These are phyloP conservation scores for Linnemannia elongata DNA, from an alignment of 192 early-diverging fungal genomes.

Conservation along the genomic window DNA sequence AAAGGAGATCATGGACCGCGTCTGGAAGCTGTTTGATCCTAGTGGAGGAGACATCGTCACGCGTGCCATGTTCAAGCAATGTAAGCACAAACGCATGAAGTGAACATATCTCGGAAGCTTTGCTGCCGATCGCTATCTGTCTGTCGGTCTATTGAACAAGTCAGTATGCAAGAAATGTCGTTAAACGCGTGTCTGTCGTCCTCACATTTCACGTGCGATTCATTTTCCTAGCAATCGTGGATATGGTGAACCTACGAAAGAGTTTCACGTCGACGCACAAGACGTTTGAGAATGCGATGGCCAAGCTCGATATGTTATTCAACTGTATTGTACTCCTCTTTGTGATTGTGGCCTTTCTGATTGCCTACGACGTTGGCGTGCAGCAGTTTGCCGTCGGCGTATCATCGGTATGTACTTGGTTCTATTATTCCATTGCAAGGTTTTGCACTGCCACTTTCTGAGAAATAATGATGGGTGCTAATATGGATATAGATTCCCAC, in stretches of 20 bases:
- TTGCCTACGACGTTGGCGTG: slow-evolving; percentile 39
- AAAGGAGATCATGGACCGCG: slow-evolving; percentile 42
- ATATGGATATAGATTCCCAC: not conserved
- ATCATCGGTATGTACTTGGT: slow-evolving; percentile 31
- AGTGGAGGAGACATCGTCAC: slow-evolving; percentile 28
- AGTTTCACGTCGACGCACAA: slow-evolving; percentile 48
- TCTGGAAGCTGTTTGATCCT: slow-evolving; percentile 45
- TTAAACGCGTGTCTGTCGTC: not conserved
- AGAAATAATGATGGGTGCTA: not conserved
- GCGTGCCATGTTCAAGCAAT: slow-evolving; percentile 46
- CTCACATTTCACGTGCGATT: not conserved
- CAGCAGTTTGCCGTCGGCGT: slow-evolving; percentile 51
- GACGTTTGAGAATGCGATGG: slow-evolving; percentile 54
- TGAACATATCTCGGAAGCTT: no score
- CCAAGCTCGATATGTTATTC: slow-evolving; percentile 46
- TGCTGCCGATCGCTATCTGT: not conserved
- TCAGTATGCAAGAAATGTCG: not conserved
- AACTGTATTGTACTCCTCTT: slow-evolving; percentile 29
- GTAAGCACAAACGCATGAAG: slow-evolving; percentile 4
- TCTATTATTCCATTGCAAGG: not conserved
- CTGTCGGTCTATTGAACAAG: not conserved
- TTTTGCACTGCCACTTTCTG: not conserved
- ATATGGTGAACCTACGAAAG: slow-evolving; percentile 47
- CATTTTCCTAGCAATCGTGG: slow-evolving; percentile 35
- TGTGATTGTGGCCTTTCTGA: slow-evolving; percentile 37